Percentiles rank a stretch among this genome's conserved stretches.
Conservation (phyloP, 2,329 filamentous ascomycete genomes). For the Pseudocercospora vitis region DNA sequence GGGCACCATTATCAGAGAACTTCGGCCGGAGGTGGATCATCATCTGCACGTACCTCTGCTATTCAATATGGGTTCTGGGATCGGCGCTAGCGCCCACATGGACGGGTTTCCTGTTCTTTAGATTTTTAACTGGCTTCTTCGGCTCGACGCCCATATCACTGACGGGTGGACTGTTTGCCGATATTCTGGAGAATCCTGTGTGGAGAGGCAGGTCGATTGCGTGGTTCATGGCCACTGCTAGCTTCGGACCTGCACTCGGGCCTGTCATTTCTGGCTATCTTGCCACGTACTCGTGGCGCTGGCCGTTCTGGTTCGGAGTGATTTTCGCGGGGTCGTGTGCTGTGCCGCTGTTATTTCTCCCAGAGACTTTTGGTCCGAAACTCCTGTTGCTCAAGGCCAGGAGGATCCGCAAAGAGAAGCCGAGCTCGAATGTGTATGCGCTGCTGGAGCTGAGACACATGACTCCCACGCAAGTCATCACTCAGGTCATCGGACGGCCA, state of each 20-base stretch:
- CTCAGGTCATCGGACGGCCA: conserved; percentile 66
- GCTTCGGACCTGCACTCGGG: conserved; percentile 18
- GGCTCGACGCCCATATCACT: conserved; percentile 23
- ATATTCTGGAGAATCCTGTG: conserved; percentile 21
- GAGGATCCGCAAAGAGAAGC: conserved; percentile 55
- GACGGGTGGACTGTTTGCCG: conserved; percentile 22
- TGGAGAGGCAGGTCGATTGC: conserved; percentile 20
- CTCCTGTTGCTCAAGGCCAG: conserved; percentile 49
- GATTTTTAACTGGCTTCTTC: conserved; percentile 21
- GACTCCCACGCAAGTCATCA: conserved; percentile 59
- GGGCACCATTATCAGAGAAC: conserved; percentile 46
- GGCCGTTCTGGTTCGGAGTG: conserved; percentile 24
- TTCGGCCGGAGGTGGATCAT: conserved; percentile 45
- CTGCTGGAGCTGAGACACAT: conserved; percentile 62
- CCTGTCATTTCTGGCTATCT: conserved; percentile 21
- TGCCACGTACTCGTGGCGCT: conserved; percentile 18
- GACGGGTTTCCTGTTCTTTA: conserved; percentile 20
- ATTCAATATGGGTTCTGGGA: conserved; percentile 41
- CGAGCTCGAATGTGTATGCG: conserved; percentile 54
- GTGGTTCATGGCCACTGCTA: conserved; percentile 24
- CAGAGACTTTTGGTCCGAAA: conserved; percentile 45
- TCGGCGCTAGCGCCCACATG: conserved; percentile 42
- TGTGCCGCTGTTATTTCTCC: conserved; percentile 34
- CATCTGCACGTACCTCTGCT: conserved; percentile 19
- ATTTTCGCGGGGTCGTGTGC: conserved; percentile 18